Evolutionary conservation across 768 basidiomycete genomes (phyloP).

Genomic region (Agrocybe pediades): DNA sequence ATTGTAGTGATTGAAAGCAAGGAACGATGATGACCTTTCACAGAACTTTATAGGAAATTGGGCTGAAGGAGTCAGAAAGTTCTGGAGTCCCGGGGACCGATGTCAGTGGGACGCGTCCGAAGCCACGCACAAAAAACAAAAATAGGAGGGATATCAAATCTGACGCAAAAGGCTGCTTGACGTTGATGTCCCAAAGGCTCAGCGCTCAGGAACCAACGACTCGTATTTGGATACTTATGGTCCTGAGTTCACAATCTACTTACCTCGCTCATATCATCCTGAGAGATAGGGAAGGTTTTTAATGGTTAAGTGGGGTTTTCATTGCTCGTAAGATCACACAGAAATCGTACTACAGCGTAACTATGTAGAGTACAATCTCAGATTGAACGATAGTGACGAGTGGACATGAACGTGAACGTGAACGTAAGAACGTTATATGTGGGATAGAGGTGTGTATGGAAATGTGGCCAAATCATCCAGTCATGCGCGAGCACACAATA

Average conservation of each 20-base stretch:
- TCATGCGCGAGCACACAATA: conserved; percentile 18
- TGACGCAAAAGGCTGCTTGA: no score
- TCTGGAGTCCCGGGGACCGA: neutral
- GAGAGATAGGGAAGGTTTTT: neutral
- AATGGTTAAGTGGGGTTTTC: conserved; percentile 29
- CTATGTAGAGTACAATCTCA: conserved; percentile 37
- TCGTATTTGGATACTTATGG: no score
- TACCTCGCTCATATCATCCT: neutral
- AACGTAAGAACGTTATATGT: neutral
- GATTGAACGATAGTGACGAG: conserved; percentile 23
- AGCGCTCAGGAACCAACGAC: no score
- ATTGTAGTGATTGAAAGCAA: no score
- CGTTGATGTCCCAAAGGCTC: no score
- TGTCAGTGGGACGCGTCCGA: neutral
- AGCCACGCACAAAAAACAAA: no score
- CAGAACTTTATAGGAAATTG: no score
- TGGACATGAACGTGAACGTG: conserved; percentile 13
- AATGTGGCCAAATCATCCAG: conserved; percentile 3
- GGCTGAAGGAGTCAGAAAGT: no score
- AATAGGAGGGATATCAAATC: no score
- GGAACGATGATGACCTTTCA: no score
- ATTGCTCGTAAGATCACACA: conserved; percentile 44
- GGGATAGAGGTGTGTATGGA: neutral
- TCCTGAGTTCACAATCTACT: neutral
- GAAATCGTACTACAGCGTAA: conserved; percentile 47